Conservation (phyloP, 305 asterid genomes). For the Fraxinus platypoda region DNA sequence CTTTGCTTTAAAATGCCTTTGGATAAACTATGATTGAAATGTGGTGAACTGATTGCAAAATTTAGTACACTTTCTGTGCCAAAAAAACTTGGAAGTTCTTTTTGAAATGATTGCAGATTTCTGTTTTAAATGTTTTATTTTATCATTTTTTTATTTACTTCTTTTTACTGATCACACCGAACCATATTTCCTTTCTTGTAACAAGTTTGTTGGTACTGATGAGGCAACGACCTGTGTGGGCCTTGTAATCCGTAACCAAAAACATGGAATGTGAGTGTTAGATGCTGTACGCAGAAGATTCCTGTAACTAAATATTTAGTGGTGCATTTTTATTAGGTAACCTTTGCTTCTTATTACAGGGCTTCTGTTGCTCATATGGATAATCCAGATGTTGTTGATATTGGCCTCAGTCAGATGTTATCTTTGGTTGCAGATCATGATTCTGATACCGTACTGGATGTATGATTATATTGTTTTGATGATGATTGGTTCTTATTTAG, state of each 20-base stretch:
- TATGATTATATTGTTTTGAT: slow-evolving; percentile 34
- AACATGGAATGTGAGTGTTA: slow-evolving; percentile 70
- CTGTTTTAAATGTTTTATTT: neutral
- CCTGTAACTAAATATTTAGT: neutral
- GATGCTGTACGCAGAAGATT: slow-evolving; percentile 7
- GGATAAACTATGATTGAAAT: neutral
- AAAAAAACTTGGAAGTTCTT: neutral
- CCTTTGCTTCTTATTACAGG: slow-evolving; percentile 44
- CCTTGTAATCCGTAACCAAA: slow-evolving; percentile 64
- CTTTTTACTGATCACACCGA: slow-evolving; percentile 1
- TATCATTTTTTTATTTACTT: slow-evolving; percentile 5
- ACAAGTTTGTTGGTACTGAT: slow-evolving; percentile 84
- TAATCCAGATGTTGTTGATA: slow-evolving; percentile 64
- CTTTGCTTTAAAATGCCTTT: neutral
- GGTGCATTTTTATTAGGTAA: neutral
- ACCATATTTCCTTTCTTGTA: slow-evolving; percentile 21
- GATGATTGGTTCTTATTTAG: slow-evolving; percentile 18
- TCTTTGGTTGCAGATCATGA: slow-evolving; percentile 53
- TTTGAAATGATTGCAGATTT: neutral
- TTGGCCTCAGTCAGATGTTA: slow-evolving; percentile 79
- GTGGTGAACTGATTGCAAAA: neutral
- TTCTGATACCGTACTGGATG: slow-evolving; percentile 63
- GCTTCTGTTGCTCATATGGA: slow-evolving; percentile 90
- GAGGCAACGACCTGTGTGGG: slow-evolving; percentile 98
- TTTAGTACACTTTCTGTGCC: neutral